phyloP scores from a whole-genome alignment of 148 eudicot species.

The Dianthus caryophyllus region DNA sequence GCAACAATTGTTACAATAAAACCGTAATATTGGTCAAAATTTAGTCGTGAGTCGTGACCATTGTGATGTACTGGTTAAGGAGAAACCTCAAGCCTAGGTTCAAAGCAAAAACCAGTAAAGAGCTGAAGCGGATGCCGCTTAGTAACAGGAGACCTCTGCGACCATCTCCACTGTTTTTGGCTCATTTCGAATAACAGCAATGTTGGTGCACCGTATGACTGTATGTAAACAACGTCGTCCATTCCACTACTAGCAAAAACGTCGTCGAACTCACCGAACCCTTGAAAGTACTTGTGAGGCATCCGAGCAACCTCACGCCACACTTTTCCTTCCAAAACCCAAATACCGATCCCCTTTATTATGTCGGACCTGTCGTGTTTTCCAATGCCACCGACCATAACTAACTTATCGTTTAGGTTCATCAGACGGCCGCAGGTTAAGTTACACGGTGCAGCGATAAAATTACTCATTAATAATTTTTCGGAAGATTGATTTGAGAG shows the following conservation, averaged over 20 bases:
- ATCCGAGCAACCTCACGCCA: slow-evolving; percentile 78
- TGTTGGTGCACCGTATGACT: slow-evolving; percentile 85
- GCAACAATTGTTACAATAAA: no score
- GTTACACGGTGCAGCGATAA: slow-evolving; percentile 63
- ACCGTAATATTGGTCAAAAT: no score
- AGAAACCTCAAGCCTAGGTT: slow-evolving; percentile 75
- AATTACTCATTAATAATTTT: slow-evolving; percentile 43
- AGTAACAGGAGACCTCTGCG: slow-evolving; percentile 80
- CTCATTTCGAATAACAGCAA: slow-evolving; percentile 74
- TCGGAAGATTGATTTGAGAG: slow-evolving; percentile 38
- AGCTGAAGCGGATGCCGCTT: slow-evolving; percentile 96
- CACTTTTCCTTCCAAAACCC: slow-evolving; percentile 62
- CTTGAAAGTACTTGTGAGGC: slow-evolving; percentile 88
- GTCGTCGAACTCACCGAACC: slow-evolving; percentile 93
- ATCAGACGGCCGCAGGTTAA: slow-evolving; percentile 90
- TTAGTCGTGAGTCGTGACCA: no score
- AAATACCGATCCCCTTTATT: slow-evolving; percentile 89
- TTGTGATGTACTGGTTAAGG: no score
- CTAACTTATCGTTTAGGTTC: slow-evolving; percentile 77
- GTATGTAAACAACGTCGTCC: slow-evolving; percentile 69
- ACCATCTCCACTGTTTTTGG: slow-evolving; percentile 76
- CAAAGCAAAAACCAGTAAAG: slow-evolving; percentile 92
- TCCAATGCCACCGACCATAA: slow-evolving; percentile 93
- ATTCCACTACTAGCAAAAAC: slow-evolving; percentile 92
- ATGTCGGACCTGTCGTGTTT: slow-evolving; percentile 75